Evolutionary conservation across 805 yeast genomes (phyloP).

Genomic region (Spathaspora boniae): DNA sequence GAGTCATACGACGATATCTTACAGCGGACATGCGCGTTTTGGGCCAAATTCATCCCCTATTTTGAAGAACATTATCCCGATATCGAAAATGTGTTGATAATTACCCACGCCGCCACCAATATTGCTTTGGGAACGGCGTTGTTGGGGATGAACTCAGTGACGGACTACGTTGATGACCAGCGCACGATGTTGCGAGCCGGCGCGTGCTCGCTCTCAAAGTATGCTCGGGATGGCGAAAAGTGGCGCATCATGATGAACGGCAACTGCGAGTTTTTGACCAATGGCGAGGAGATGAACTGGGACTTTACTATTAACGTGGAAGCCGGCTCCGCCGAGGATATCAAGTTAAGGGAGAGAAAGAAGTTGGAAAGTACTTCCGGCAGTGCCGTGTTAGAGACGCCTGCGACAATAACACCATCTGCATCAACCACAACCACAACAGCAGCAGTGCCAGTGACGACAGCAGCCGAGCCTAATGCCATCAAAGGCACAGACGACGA

Average conservation of each 20-base stretch:
- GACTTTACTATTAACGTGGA: slow-evolving; percentile 70
- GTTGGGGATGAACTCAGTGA: slow-evolving; percentile 47
- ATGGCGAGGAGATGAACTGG: slow-evolving; percentile 96
- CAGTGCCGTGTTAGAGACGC: slow-evolving; percentile 70
- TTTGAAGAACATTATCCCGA: slow-evolving; percentile 58
- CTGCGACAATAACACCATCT: slow-evolving; percentile 21
- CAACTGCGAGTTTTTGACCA: slow-evolving; percentile 59
- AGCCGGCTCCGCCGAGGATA: slow-evolving; percentile 89
- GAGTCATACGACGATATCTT: slow-evolving; percentile 74
- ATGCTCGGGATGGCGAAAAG: slow-evolving; percentile 19
- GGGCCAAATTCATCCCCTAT: slow-evolving; percentile 53
- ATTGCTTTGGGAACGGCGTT: slow-evolving; percentile 83
- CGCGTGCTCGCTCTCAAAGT: slow-evolving; percentile 79
- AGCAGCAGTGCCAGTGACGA: slow-evolving; percentile 19
- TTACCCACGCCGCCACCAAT: slow-evolving; percentile 92
- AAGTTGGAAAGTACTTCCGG: slow-evolving; percentile 22
- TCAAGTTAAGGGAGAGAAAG: slow-evolving; percentile 22
- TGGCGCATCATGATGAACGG: slow-evolving; percentile 77
- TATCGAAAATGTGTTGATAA: slow-evolving; percentile 60
- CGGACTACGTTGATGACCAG: slow-evolving; percentile 48
- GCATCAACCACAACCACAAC: slow-evolving; percentile 2
- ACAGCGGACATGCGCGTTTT: slow-evolving; percentile 52
- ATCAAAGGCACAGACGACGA: slow-evolving; percentile 16
- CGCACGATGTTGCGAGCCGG: slow-evolving; percentile 58
- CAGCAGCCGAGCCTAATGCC: slow-evolving; percentile 13